Evolutionary conservation across 495 filamentous ascomycete species (phyloP).

Genomic region (Penicillium arizonense): DNA sequence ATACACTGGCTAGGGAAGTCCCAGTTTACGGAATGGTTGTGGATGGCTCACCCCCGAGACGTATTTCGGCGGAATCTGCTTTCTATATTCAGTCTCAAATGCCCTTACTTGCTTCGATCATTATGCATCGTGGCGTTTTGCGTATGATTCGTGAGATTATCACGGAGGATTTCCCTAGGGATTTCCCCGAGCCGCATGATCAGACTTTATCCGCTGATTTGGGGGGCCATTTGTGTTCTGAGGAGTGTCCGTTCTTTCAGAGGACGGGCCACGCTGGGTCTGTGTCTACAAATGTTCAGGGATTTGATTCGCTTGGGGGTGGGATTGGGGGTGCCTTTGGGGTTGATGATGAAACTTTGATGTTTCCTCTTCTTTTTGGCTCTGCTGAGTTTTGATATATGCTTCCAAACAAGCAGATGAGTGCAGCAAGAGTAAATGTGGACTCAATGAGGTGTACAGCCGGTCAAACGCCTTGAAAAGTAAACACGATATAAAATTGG

Average conservation of each 20-base stretch:
- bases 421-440: no score
- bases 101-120: slow-evolving; percentile 5
- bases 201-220: background rate
- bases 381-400: slow-evolving; percentile 12
- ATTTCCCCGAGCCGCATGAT: background rate
- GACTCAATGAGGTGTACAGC: no score
- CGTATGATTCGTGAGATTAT: slow-evolving; percentile 22
- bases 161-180: slow-evolving; percentile 15
- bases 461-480: background rate
- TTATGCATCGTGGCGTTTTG: slow-evolving; percentile 16
- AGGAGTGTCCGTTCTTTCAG: slow-evolving; percentile 8
- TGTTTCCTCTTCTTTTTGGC: slow-evolving; percentile 16
- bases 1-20: slow-evolving; percentile 13
- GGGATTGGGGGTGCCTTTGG: background rate
- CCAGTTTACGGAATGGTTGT: background rate
- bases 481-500: slow-evolving; percentile 29
- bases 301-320: background rate
- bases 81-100: slow-evolving; percentile 5
- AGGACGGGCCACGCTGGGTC: background rate
- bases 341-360: slow-evolving; percentile 4
- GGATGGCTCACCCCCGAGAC: background rate
- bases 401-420: no score
- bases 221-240: slow-evolving; percentile 4
- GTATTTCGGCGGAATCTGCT: slow-evolving; percentile 1
- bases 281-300: background rate